A percentile compares a stretch with the other conserved stretches of the same genome.
phyloP scores from a whole-genome alignment of 345 rosid species.

The Boechera stricta region DNA sequence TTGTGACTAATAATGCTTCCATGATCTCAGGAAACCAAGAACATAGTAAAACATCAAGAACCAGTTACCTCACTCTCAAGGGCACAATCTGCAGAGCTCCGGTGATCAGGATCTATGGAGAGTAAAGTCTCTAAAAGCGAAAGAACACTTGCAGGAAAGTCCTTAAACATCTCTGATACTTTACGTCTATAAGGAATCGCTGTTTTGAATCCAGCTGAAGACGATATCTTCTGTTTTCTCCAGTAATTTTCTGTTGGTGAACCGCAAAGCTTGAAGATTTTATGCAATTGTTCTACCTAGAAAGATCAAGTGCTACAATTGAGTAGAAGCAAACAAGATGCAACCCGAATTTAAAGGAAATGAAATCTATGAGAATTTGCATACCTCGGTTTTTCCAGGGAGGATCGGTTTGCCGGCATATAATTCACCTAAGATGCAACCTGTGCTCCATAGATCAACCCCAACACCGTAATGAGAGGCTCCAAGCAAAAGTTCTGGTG shows the following conservation, averaged over 20 bases:
- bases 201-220: constrained; percentile 80
- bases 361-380: neutral
- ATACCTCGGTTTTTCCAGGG: constrained; percentile 95
- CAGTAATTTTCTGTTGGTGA: constrained; percentile 88
- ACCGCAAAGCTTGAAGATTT: constrained; percentile 93
- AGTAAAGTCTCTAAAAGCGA: constrained; percentile 90
- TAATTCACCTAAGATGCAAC: constrained; percentile 92
- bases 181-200: constrained; percentile 80
- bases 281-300: constrained; percentile 95
- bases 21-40: constrained; percentile 17
- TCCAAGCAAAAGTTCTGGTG: constrained; percentile 95
- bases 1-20: constrained; percentile 5
- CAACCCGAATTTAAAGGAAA: neutral
- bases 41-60: constrained; percentile 7
- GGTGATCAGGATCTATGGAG: constrained; percentile 77
- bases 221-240: constrained; percentile 69
- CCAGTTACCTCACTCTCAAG: constrained; percentile 43
- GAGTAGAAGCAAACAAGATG: neutral
- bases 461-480: constrained; percentile 75
- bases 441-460: constrained; percentile 94
- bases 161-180: constrained; percentile 73
- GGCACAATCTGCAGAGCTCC: constrained; percentile 44
- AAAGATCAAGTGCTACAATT: constrained; percentile 19
- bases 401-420: constrained; percentile 84
- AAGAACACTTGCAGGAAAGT: constrained; percentile 73